phyloP scores from a whole-genome alignment of 2,329 filamentous ascomycete genomes.

The Didymella exigua region DNA sequence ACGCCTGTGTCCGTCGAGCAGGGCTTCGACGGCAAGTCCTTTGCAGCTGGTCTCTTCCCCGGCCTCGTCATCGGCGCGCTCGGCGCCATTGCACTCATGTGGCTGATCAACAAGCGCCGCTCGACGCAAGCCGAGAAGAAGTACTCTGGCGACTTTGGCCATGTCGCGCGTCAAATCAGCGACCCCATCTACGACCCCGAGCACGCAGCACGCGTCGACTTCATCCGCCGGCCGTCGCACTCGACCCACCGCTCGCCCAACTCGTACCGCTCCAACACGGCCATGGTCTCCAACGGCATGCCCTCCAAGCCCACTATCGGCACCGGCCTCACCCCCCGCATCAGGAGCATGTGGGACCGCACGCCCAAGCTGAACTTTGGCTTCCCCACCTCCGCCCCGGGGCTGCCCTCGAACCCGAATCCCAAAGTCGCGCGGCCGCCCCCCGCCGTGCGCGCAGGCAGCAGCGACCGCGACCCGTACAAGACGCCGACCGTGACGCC shows the following conservation, averaged over 20 bases:
- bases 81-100: constrained; percentile 38
- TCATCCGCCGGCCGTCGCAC: constrained; percentile 41
- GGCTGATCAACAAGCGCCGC: constrained; percentile 44
- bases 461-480: constrained; percentile 39
- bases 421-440: constrained; percentile 24
- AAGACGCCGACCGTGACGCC: constrained; percentile 39
- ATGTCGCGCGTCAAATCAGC: constrained; percentile 46
- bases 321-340: constrained; percentile 38
- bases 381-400: constrained; percentile 18
- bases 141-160: constrained; percentile 48
- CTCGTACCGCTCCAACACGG: constrained; percentile 35
- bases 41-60: constrained; percentile 47
- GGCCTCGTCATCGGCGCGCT: constrained; percentile 46
- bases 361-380: constrained; percentile 43
- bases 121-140: constrained; percentile 36
- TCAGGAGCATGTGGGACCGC: constrained; percentile 46
- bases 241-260: constrained; percentile 24
- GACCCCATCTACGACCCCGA: constrained; percentile 48
- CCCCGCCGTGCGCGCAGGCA: constrained; percentile 37
- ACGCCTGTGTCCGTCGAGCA: constrained; percentile 23
- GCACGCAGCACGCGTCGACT: constrained; percentile 45
- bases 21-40: constrained; percentile 44
- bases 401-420: constrained; percentile 21
- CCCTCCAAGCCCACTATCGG: constrained; percentile 19
- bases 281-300: constrained; percentile 31